Evolutionary conservation across 2,329 filamentous ascomycete species (phyloP), one percentile per base, ranked within the genome.

Genomic region (Rutstroemia sp.): DNA sequence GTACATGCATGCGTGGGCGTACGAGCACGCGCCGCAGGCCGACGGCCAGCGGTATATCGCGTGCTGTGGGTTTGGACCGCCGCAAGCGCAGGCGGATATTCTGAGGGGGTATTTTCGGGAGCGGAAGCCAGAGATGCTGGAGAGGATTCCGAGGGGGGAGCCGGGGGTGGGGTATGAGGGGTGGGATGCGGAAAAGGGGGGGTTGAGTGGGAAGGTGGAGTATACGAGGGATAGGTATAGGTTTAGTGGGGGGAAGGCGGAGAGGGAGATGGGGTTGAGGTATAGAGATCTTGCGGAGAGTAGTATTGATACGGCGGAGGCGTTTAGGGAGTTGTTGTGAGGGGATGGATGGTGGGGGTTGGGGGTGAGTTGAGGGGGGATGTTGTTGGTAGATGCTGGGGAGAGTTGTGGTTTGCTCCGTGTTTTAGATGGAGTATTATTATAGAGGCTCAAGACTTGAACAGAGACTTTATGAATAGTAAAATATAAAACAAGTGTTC

Each of bases 1-100:
- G 2, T 65, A 67, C 7, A 65, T 75, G 44, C 65, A 74, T 14
- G 63, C 72, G 2, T 75, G 71, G 63, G 66, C 66, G 0, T 69
- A 71, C 19, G 70, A 73, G 55, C 64, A 75, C 34, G 63, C 71
- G 0, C 61, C 67, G 0, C 60, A 69, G 44, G 66, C 71, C 0
- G 64, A 76, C 55, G 72, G 73, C 2, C 68, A 78, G 62, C 66
- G 75, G 8, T 77, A 73, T 58, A 67, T 77, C 19, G 68, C 69
- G 0, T 65, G 66, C 21, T 38, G 63, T 62, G 1, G 67, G 66
- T 3, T 68, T 65, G 30, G 70, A 4, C 21, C 21, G 21, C 21
- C 66, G 0, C 66, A 68, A 0, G 54, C 67, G 0, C 75, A 77
- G 62, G 72, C 71, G 4, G 74, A 77, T 65, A 69, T 77, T n/a